Conservation (phyloP, 495 filamentous ascomycete species). For the Neurospora terricola region DNA sequence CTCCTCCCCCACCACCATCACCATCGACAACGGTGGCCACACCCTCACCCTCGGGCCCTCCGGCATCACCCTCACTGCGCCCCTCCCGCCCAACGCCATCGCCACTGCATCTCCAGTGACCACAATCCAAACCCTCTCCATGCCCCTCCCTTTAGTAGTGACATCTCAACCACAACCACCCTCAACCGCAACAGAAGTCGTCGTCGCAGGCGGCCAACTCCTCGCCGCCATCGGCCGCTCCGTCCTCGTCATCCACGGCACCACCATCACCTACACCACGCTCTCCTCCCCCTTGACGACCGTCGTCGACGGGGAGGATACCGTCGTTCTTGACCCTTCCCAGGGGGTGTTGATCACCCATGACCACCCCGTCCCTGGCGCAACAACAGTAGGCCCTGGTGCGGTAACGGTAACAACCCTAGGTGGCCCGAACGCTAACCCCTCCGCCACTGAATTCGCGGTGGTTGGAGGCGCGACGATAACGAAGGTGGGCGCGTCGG, state of each 20-base stretch:
- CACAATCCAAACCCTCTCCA: not conserved
- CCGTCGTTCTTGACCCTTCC: conserved; percentile 33
- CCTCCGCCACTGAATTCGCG: conserved; percentile 27
- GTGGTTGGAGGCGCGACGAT: conserved; percentile 39
- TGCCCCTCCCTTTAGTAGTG: not conserved
- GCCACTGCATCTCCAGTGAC: not conserved
- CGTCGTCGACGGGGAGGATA: conserved; percentile 27
- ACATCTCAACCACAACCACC: not conserved
- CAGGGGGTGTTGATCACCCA: conserved; percentile 28
- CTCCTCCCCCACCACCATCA: conserved; percentile 19
- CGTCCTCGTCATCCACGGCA: conserved; percentile 32
- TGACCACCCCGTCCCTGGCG: not conserved
- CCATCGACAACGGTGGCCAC: not conserved
- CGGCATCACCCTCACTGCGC: not conserved
- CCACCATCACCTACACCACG: conserved; percentile 31
- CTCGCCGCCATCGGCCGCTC: conserved; percentile 37
- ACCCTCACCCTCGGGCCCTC: not conserved
- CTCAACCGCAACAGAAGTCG: conserved; percentile 15
- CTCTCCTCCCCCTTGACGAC: conserved; percentile 18
- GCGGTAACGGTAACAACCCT: conserved; percentile 19
- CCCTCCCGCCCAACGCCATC: not conserved
- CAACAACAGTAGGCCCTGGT: not conserved
- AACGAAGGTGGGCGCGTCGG: conserved; percentile 37
- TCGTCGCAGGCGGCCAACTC: conserved; percentile 32
- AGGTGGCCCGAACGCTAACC: conserved; percentile 24